These are phyloP conservation scores for Porphyridium purpureum DNA, from an alignment of 23 red algal genomes.

Conservation along the genomic window DNA sequence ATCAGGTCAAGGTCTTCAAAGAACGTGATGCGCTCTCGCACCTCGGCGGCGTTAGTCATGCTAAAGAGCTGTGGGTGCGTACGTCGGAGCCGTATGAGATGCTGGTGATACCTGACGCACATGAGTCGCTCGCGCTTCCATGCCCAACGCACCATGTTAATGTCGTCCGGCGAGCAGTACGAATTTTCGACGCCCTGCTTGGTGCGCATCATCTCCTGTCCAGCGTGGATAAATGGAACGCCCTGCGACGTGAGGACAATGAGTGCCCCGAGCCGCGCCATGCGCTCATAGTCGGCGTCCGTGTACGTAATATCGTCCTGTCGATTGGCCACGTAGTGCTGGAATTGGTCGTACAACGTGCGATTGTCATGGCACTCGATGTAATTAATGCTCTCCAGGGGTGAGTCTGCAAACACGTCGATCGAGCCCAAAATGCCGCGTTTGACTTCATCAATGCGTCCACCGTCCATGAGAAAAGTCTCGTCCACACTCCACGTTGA, in stretches of 20 bases:
- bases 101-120: conserved; percentile 28
- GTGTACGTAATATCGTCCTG: conserved; percentile 7
- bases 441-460: conserved; percentile 26
- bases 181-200: conserved; percentile 78
- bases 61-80: conserved; percentile 60
- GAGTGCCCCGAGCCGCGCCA: conserved; percentile 37
- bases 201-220: conserved; percentile 75
- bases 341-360: conserved; percentile 63
- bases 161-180: conserved; percentile 42
- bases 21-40: conserved; percentile 38
- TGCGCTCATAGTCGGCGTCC: conserved; percentile 8
- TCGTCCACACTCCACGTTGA: conserved; percentile 41
- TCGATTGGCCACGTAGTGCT: neutral
- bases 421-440: conserved; percentile 66
- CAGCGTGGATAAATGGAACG: conserved; percentile 52
- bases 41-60: conserved; percentile 25
- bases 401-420: conserved; percentile 44
- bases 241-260: conserved; percentile 67
- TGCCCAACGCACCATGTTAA: conserved; percentile 70
- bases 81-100: conserved; percentile 43
- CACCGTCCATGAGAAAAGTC: conserved; percentile 67
- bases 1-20: conserved; percentile 48
- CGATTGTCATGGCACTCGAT: conserved; percentile 86
- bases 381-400: conserved; percentile 65
- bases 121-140: conserved; percentile 22